A percentile compares a stretch with the other conserved stretches of the same genome.
These are phyloP conservation scores for Arachnomyces sp. DNA, from an alignment of 2,329 filamentous ascomycete genomes.

Conservation along the genomic window DNA sequence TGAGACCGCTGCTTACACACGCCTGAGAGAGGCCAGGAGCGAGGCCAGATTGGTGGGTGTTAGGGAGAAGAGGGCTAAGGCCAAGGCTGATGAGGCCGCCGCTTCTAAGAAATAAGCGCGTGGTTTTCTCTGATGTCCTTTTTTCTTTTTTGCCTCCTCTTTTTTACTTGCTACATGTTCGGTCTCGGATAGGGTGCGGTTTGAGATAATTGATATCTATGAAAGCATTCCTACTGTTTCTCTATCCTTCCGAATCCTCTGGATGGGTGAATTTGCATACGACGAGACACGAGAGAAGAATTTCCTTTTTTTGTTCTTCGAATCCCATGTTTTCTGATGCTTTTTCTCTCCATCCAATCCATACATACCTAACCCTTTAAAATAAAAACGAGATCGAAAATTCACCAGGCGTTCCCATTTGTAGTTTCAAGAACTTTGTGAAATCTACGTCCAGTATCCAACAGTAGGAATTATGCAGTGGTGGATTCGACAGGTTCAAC, in stretches of 20 bases:
- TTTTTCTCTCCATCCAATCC: slow-evolving; percentile 9
- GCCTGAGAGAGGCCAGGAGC: slow-evolving; percentile 75
- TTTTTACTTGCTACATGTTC: slow-evolving; percentile 2
- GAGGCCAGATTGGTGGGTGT: slow-evolving; percentile 74
- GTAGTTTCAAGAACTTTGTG: no score
- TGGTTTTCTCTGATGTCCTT: slow-evolving; percentile 18
- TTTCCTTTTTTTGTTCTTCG: not conserved
- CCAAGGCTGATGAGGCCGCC: slow-evolving; percentile 63
- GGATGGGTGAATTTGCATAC: no score
- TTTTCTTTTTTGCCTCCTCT: not conserved
- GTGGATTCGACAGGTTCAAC: no score
- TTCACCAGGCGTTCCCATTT: no score
- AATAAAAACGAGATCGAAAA: not conserved
- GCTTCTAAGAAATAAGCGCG: slow-evolving; percentile 46
- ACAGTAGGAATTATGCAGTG: no score
- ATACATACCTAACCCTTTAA: not conserved
- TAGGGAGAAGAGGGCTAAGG: slow-evolving; percentile 88
- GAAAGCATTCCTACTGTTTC: no score
- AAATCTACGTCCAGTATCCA: no score
- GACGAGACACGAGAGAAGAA: no score
- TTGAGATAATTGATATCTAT: no score
- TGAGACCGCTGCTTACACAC: slow-evolving; percentile 80
- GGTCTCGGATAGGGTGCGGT: not conserved
- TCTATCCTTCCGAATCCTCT: no score
- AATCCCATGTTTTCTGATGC: not conserved